Evolutionary conservation across 495 filamentous ascomycete species (phyloP).

Genomic region (Hyaloscypha bicolor): DNA sequence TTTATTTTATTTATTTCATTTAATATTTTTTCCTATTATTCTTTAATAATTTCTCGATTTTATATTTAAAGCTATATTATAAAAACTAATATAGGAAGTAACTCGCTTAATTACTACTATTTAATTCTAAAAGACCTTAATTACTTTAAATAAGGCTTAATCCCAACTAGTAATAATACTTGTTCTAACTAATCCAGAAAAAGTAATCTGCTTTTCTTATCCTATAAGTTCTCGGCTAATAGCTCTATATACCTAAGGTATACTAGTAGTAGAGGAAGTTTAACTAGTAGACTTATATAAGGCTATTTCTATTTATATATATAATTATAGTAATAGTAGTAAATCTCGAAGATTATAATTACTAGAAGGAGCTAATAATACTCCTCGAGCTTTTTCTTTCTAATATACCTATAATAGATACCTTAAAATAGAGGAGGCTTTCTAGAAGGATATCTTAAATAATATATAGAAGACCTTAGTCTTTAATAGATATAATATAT

Average conservation of each 20-base stretch:
- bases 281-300: conserved; percentile 5
- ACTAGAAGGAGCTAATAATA: not conserved
- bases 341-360: conserved; percentile 14
- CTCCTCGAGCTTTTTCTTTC: not conserved
- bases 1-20: no score
- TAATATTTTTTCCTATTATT: not conserved
- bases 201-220: conserved; percentile 8
- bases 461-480: conserved; percentile 18
- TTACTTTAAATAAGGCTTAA: conserved; percentile 8
- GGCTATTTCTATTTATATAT: not conserved
- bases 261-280: conserved; percentile 6
- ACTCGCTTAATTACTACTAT: conserved; percentile 7
- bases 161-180: conserved; percentile 8
- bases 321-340: conserved; percentile 15
- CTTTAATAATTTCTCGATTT: not conserved
- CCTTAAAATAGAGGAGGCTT: conserved; percentile 16
- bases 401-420: conserved; percentile 9
- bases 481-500: conserved; percentile 9
- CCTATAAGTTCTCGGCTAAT: not conserved
- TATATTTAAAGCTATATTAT: no score
- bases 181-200: conserved; percentile 5
- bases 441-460: conserved; percentile 13
- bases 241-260: conserved; percentile 14
- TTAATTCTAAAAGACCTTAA: conserved; percentile 5
- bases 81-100: not conserved